Base-by-base conservation (phyloP, 441 rosid species). In the Adansonia grandidieri region DNA sequence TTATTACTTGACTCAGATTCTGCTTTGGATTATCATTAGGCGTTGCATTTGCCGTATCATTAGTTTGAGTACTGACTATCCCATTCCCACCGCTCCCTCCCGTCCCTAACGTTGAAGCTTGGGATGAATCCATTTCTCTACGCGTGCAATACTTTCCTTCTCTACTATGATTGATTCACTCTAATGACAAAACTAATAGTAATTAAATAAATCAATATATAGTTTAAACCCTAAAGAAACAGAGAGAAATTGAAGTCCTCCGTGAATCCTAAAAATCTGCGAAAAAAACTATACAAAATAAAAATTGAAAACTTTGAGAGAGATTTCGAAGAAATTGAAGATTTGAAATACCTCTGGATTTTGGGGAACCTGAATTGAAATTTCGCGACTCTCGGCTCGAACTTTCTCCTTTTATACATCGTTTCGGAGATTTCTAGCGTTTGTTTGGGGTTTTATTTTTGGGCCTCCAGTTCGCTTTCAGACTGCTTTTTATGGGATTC, bases 1-100 rank as follows among this genome's bases (percentile, higher is more conserved):
- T 91, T 40, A 89, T 89, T 71, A 94, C 97, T 78, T 90, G 88
- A 79, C 82, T 93, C 81, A 93, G 82, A 67, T 89, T 90, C 88
- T 91, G 91, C 89, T 92, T 94, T 4, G 95, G 85, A 79, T 89
- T 95, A 75, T 93, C 94, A 17, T 51, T 80, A 47, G 86, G 63
- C 65, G 87, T 63, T 32, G 79, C 79, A 24, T 77, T 72, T 47
- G 81, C 77, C 7, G 80, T 78, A 76, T 91, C 93, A 74, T 75
- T 88, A 20, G 81, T 58, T 84, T 85, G 95, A 53, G 68, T 60
- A 66, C 81, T 81, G 15, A 85, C 70, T 66, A 84, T 14, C 61
- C 93, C 91, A 73, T 79, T 87, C 44, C 86, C 89, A 24, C 88
- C 88, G 80, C 84, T 81, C 44, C 84, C 87, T 40, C 69, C 76